These are phyloP conservation scores for Schizonepeta tenuifolia DNA, from an alignment of 257 asterid species.

Conservation along the genomic window DNA sequence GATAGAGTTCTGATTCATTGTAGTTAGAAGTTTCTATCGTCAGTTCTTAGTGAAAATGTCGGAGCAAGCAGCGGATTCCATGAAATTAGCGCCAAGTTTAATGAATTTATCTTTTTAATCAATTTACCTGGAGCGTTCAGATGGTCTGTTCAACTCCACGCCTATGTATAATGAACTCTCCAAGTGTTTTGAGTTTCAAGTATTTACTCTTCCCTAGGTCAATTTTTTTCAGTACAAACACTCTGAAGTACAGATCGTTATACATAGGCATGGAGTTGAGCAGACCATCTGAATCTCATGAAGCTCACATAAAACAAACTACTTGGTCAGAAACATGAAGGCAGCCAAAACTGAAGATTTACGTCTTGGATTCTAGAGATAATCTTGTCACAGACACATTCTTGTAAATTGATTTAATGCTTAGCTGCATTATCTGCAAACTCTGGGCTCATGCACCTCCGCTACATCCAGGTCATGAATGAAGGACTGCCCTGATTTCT, in stretches of 20 bases:
- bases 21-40: background rate
- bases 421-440: background rate
- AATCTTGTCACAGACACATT: background rate
- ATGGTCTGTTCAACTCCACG: too few relatives aligned
- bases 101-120: too few relatives aligned
- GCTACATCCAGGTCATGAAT: background rate
- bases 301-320: background rate
- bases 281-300: background rate
- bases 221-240: too few relatives aligned
- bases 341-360: background rate
- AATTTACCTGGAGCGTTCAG: too few relatives aligned
- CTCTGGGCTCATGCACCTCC: background rate
- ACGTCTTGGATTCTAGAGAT: background rate
- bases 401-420: background rate
- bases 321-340: background rate
- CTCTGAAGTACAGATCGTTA: background rate
- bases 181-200: too few relatives aligned
- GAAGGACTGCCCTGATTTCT: constrained; percentile 5
- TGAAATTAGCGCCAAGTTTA: background rate
- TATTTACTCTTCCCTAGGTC: too few relatives aligned
- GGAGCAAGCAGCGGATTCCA: background rate
- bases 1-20: background rate
- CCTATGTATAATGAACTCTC: too few relatives aligned
- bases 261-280: background rate
- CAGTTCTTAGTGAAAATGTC: background rate